These are phyloP conservation scores for Brasilioporus rufonigricans DNA, from an alignment of 768 basidiomycete genomes.

Conservation along the genomic window DNA sequence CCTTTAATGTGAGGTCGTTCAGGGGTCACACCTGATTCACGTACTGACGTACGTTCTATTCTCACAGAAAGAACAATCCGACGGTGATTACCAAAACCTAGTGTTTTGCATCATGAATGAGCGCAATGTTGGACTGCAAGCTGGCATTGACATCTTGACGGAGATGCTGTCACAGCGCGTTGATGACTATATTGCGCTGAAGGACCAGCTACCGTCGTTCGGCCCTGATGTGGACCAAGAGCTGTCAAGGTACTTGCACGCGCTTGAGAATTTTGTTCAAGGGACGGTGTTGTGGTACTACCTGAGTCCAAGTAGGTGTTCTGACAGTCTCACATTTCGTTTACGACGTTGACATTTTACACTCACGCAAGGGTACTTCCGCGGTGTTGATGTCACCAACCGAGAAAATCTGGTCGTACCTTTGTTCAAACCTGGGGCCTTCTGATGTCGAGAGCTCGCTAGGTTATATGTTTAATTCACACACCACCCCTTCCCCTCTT, in stretches of 20 bases:
- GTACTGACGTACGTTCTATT: constrained; percentile 4
- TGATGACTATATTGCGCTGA: constrained; percentile 32
- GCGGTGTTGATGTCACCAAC: constrained; percentile 32
- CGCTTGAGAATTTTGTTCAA: constrained; percentile 38
- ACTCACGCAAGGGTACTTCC: constrained; percentile 31
- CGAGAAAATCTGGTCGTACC: constrained; percentile 29
- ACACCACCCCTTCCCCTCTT: background rate
- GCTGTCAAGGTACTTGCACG: constrained; percentile 31
- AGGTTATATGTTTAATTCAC: background rate
- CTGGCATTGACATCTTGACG: constrained; percentile 36
- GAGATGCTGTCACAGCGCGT: constrained; percentile 37
- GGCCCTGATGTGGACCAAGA: constrained; percentile 35
- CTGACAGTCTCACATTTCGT: background rate
- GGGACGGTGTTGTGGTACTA: constrained; percentile 42
- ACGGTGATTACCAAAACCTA: constrained; percentile 40
- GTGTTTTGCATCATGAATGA: constrained; percentile 41
- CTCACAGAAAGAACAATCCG: constrained; percentile 38
- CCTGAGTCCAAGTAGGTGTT: constrained; percentile 35
- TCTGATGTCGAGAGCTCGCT: constrained; percentile 14
- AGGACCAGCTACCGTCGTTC: constrained; percentile 35
- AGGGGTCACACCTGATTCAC: constrained; percentile 4
- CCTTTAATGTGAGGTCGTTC: constrained; percentile 28
- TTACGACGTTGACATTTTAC: constrained; percentile 10
- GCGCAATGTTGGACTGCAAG: constrained; percentile 31
- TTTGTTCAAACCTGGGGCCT: constrained; percentile 26